Percentiles rank a stretch among this genome's conserved stretches.
Conservation (phyloP, 2,329 filamentous ascomycete genomes). For the Epichloe sylvatica region DNA sequence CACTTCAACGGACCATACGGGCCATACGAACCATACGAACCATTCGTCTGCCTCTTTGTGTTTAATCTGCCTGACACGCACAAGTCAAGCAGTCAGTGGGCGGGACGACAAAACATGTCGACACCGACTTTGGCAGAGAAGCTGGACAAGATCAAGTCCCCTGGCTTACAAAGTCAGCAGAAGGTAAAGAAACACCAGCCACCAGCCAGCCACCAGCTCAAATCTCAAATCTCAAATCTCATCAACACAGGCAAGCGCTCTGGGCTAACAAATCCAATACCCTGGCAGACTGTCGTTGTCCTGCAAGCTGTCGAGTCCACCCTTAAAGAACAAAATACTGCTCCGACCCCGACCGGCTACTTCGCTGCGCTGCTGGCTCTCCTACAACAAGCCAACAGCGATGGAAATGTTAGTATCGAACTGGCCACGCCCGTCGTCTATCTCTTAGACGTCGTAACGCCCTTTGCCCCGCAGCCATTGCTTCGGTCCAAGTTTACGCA, state of each 20-base stretch:
- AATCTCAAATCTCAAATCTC: too few relatives aligned
- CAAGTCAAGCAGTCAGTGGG: slow-evolving; percentile 1
- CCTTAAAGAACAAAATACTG: slow-evolving; percentile 72
- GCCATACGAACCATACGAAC: background rate
- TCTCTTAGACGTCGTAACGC: slow-evolving; percentile 83
- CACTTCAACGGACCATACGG: background rate
- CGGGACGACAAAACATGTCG: slow-evolving; percentile 19
- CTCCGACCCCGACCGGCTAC: slow-evolving; percentile 77
- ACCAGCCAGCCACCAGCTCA: too few relatives aligned
- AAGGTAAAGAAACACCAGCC: slow-evolving; percentile 47
- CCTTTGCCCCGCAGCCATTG: slow-evolving; percentile 69
- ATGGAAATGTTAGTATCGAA: slow-evolving; percentile 62
- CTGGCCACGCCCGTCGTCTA: slow-evolving; percentile 81
- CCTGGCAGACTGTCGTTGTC: slow-evolving; percentile 60
- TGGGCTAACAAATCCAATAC: background rate
- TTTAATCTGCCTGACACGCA: background rate
- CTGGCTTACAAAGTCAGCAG: slow-evolving; percentile 89
- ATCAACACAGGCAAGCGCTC: background rate
- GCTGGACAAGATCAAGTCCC: slow-evolving; percentile 92
- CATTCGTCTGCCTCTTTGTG: background rate
- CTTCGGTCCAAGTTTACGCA: slow-evolving; percentile 90
- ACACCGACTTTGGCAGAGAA: slow-evolving; percentile 61
- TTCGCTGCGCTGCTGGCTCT: slow-evolving; percentile 90
- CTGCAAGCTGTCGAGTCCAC: slow-evolving; percentile 88
- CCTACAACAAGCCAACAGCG: slow-evolving; percentile 60